Conservation (phyloP, 805 yeast species). For the Lipomyces sp. region DNA sequence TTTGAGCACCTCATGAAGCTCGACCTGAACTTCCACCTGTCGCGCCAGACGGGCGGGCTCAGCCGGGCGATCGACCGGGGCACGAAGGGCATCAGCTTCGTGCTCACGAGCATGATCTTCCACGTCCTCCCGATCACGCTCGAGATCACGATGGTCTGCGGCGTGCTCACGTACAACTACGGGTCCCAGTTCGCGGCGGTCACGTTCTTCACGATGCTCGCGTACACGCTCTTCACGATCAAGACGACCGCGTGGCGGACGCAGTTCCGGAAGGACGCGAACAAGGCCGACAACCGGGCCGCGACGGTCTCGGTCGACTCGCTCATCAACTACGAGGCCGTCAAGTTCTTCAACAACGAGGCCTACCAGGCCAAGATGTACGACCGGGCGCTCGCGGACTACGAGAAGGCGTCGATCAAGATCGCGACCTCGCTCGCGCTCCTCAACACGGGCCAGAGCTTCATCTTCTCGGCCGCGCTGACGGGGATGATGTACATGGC, state of each 20-base stretch:
- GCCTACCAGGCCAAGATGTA: conserved; percentile 73
- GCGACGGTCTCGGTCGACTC: conserved; percentile 94
- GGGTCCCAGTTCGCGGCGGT: conserved; percentile 87
- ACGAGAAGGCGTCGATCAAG: conserved; percentile 66
- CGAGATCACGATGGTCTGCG: conserved; percentile 90
- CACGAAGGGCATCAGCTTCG: conserved; percentile 93
- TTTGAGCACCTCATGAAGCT: conserved; percentile 77
- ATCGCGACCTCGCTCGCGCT: conserved; percentile 75
- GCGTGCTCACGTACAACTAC: conserved; percentile 87
- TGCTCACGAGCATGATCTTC: conserved; percentile 93
- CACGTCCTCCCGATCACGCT: conserved; percentile 90
- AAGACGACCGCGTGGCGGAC: conserved; percentile 96
- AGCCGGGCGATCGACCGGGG: conserved; percentile 97
- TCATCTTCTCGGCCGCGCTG: conserved; percentile 79
- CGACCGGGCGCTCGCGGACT: conserved; percentile 65
- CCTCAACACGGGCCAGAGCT: conserved; percentile 72
- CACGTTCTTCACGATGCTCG: conserved; percentile 81
- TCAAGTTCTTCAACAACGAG: conserved; percentile 92
- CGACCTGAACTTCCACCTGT: conserved; percentile 84
- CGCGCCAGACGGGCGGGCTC: conserved; percentile 92
- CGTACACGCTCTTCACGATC: conserved; percentile 83
- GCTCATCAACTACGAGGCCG: conserved; percentile 88
- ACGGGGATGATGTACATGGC: conserved; percentile 96
- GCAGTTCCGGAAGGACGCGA: conserved; percentile 80
- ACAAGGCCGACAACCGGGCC: conserved; percentile 92